Conservation (phyloP, 305 asterid genomes). For the Ilex paraguariensis region DNA sequence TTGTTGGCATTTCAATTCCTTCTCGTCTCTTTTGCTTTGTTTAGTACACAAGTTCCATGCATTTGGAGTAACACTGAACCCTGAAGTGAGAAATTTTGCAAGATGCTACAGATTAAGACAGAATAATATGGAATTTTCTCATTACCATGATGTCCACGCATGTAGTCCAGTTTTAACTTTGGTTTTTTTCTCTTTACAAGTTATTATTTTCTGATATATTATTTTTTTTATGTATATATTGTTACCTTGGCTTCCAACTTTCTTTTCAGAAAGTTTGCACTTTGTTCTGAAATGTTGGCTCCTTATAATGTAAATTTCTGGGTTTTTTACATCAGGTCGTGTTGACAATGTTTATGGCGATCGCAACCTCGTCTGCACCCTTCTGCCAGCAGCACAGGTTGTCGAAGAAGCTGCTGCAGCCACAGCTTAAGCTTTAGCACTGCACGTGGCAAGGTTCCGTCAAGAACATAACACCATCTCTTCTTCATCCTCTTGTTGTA, state of each 20-base stretch:
- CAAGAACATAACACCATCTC: conserved; percentile 5
- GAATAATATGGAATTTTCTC: no score
- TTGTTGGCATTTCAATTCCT: no score
- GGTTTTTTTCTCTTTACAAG: background rate
- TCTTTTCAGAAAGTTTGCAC: no score
- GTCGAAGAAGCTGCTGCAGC: conserved; percentile 82
- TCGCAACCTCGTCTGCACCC: conserved; percentile 95
- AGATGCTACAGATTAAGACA: no score
- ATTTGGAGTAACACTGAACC: no score
- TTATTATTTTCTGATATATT: background rate
- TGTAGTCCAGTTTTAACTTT: no score
- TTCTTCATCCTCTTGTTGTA: conserved; percentile 37
- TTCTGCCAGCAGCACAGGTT: conserved; percentile 66
- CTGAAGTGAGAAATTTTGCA: no score
- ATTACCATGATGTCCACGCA: no score
- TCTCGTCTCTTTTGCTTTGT: no score
- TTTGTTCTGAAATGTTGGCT: no score
- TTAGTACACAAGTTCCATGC: no score
- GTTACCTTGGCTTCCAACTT: no score
- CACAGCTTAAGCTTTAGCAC: conserved; percentile 38
- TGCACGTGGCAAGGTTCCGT: conserved; percentile 10
- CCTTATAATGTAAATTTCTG: background rate
- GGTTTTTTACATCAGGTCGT: conserved; percentile 33
- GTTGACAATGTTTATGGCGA: conserved; percentile 96
- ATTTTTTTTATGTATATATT: background rate